phyloP scores from a whole-genome alignment of 2,329 filamentous ascomycete species.

The Trichophyton equinum region DNA sequence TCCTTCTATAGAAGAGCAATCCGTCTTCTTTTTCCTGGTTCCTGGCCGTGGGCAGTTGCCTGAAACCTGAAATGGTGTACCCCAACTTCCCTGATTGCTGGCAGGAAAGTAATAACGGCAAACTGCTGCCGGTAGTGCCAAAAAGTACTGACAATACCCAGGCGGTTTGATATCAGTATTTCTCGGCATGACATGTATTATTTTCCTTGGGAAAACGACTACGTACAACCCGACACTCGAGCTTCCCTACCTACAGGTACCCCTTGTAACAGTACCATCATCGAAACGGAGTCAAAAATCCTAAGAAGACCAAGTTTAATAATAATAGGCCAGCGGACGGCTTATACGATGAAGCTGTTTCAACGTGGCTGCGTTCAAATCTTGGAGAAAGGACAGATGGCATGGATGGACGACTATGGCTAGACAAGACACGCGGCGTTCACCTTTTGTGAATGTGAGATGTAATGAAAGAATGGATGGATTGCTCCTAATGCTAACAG shows the following conservation, averaged over 20 bases:
- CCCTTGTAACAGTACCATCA: background rate
- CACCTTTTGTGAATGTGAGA: background rate
- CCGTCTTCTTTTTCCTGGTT: background rate
- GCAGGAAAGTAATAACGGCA: background rate
- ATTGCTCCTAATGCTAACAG: constrained; percentile 2
- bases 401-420: no score
- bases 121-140: background rate
- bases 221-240: background rate
- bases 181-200: background rate
- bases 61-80: background rate
- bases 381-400: background rate
- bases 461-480: background rate
- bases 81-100: background rate
- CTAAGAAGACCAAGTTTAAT: background rate
- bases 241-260: background rate
- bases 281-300: background rate
- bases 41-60: background rate
- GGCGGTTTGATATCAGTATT: background rate
- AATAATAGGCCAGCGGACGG: background rate
- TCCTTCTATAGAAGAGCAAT: background rate
- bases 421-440: no score
- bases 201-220: background rate
- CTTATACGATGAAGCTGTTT: background rate
- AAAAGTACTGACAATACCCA: background rate
- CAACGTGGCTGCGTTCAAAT: background rate